A percentile compares a stretch with the other conserved stretches of the same genome.
These are phyloP conservation scores for Ceriops decandra DNA, from an alignment of 345 rosid species.

Conservation along the genomic window DNA sequence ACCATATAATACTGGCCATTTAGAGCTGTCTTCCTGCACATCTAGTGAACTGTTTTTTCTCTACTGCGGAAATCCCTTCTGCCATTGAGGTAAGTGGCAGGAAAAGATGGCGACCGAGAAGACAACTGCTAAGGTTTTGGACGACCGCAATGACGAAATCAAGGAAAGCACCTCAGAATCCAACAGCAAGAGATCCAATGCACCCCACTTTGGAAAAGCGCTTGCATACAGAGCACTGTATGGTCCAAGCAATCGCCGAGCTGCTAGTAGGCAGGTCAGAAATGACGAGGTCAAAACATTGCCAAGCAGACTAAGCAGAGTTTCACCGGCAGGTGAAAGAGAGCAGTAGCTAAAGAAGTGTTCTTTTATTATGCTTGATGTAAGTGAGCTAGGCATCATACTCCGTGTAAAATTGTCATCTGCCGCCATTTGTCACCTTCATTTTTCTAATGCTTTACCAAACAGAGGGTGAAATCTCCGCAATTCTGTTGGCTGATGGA, in stretches of 20 bases:
- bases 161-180: constrained; percentile 7
- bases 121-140: constrained; percentile 23
- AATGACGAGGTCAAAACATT: constrained; percentile 18
- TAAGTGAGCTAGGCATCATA: too few relatives aligned
- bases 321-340: constrained; percentile 37
- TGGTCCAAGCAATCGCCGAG: constrained; percentile 30
- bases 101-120: constrained; percentile 36
- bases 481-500: too few relatives aligned
- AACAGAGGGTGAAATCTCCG: too few relatives aligned
- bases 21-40: constrained; percentile 5
- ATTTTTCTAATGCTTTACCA: too few relatives aligned
- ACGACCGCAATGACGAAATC: constrained; percentile 9
- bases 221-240: constrained; percentile 49
- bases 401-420: too few relatives aligned
- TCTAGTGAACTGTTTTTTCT: background rate
- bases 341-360: constrained; percentile 10
- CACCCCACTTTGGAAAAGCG: constrained; percentile 37
- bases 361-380: too few relatives aligned
- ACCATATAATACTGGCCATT: background rate
- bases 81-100: background rate
- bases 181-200: constrained; percentile 3
- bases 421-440: too few relatives aligned
- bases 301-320: constrained; percentile 33
- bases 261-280: constrained; percentile 30
- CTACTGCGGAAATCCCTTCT: background rate